Base-by-base conservation (phyloP, 129 eudicot genomes). In the Apium graveolens region DNA sequence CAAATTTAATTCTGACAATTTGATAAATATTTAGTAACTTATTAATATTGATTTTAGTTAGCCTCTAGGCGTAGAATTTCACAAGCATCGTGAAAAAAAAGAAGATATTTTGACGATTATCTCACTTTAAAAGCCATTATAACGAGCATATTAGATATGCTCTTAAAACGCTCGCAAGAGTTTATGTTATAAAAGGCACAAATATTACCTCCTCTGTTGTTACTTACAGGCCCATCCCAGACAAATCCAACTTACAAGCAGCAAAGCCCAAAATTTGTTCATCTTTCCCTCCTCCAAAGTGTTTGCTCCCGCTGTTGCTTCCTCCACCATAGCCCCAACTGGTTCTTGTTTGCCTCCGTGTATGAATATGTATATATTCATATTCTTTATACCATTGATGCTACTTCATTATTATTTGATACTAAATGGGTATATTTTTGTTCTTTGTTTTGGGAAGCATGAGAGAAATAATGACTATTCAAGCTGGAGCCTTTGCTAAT, bases 401-500 rank as follows among this genome's bases (percentile, higher is more conserved):
- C 3, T 21, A 55, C 65, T n/a, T 10, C 1, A 60, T n/a, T 60
- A 24, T 55, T 60, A 9, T 32, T n/a, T 60, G 34, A 9, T 60
- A 10, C 66, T 20, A 1, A 1, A 49, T 9, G 31, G 66, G 31
- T 9, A 9, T n/a, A 8, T n/a, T 24, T n/a, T n/a, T n/a, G 17
- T 1, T 60, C 32, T 80, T 62, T 76, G 74, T 68, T 77, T 49
- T 65, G 77, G 31, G 0, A 48, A 87, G 1, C 49, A 93, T 93
- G 98, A 91, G 84, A 77, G 98, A 93, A 85, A 63, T 93, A 3
- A 88, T 91, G 41, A 91, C 91, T 24, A 81, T 93, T 80, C 98
- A 91, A 88, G 88, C 85, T 74, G 98, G 98, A 78, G 80, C 84
- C 80, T 93, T 85, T 76, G 98, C 98, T 17, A 91, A 93, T 79